Base-by-base conservation (phyloP, 1,284 basidiomycete species). In the Fistulina hepatica region DNA sequence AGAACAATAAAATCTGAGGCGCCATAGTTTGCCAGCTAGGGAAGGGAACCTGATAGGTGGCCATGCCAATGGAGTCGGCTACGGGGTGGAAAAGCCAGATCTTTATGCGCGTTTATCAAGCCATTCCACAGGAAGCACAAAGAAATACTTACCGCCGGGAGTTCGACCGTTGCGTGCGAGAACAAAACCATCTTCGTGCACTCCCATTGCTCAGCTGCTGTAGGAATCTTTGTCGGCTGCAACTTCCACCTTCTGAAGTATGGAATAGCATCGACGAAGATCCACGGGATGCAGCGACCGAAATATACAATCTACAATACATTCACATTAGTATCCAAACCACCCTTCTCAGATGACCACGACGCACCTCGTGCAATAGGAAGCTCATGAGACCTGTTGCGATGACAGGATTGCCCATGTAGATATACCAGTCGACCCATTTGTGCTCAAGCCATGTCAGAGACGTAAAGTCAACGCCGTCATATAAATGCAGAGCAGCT, bases 31-130 rank as follows among this genome's bases (percentile, higher is more conserved):
- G 65, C 60, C 69, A 65, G 0, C 70, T 55, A 0, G 93, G 88
- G 70, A 98, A 92, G 1, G 93, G 94, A 2, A 97, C 84, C 45
- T 88, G 80, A 64, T 88, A 86, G 2, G 94, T 97, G 30, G 73
- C 63, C 81, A 98, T 85, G 51, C 89, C 92, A 49, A 95, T 73
- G 45, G 69, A 66, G 54, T 92, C 86, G 37, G 91, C 91, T 52
- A 94, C 65, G 2, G 92, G 93, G 61, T 97, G 91, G 77, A 97
- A 97, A 35, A 89, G 65, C 83, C 85, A 92, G 54, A 97, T 97
- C 78, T 95, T 4, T 17, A 17, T 9, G 11, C 20, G 21, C 34
- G 13, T 33, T 36, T 8, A 42, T 21, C 15, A 31, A 10, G 15
- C 3, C 4, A 31, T 4, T 19, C 28, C 10, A 3, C 10, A 3